These are phyloP conservation scores for Ettlia oleoabundans DNA, from an alignment of 139 green algal genomes.

Conservation along the genomic window DNA sequence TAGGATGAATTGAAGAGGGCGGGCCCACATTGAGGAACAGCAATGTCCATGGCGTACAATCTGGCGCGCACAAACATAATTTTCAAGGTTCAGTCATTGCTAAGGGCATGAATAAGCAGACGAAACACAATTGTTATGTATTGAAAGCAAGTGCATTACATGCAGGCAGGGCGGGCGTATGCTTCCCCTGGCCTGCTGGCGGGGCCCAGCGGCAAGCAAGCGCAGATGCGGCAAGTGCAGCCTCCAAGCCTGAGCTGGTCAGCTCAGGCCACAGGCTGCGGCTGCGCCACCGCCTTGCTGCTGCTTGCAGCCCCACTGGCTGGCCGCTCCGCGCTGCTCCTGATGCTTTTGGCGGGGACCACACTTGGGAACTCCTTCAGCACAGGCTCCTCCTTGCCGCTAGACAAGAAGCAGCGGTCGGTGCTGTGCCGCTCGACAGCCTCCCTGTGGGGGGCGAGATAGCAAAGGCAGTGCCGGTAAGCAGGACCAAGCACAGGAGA, in stretches of 20 bases:
- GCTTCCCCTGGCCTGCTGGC: not conserved
- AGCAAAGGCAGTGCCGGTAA: not conserved
- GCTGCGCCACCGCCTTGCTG: not conserved
- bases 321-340: not conserved
- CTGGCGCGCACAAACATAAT: not conserved
- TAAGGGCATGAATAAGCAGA: not conserved
- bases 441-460: slow-evolving; percentile 50
- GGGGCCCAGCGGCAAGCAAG: not conserved
- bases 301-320: not conserved
- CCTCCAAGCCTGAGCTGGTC: not conserved
- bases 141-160: not conserved
- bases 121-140: not conserved
- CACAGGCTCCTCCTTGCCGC: not conserved
- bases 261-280: not conserved
- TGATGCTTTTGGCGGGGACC: not conserved
- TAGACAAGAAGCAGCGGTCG: slow-evolving; percentile 52
- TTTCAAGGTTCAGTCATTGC: not conserved
- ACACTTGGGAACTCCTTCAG: slow-evolving; percentile 46
- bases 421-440: slow-evolving; percentile 63
- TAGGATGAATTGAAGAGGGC: too few species aligned
- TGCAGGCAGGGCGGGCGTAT: not conserved
- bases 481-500: too few species aligned
- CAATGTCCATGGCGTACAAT: too few species aligned
- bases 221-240: not conserved
- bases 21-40: too few species aligned